Percentiles rank a stretch among this genome's conserved stretches.
Evolutionary conservation across 352 stramenopile species (phyloP).

Genomic region (Stramenopiles sp.): DNA sequence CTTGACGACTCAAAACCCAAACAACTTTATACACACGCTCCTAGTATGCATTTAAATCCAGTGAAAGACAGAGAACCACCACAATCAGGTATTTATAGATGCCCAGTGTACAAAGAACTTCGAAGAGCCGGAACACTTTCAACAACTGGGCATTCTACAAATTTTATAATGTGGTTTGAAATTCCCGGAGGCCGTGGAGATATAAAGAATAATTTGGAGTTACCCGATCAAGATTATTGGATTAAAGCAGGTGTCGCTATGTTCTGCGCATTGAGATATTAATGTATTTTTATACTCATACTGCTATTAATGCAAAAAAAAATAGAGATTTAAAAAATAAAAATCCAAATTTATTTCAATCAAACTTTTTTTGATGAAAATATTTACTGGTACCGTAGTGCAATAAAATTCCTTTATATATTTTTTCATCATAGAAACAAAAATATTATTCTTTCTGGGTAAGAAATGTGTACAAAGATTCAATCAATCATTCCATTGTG

Average conservation of each 20-base stretch:
- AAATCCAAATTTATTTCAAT: too few species aligned
- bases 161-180: conserved; percentile 86
- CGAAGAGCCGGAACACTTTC: conserved; percentile 43
- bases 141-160: conserved; percentile 59
- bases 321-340: too few species aligned
- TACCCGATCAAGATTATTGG: conserved; percentile 33
- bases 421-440: too few species aligned
- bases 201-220: conserved; percentile 40
- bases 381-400: too few species aligned
- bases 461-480: too few species aligned
- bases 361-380: too few species aligned
- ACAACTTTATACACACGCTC: conserved; percentile 55
- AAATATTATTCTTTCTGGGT: too few species aligned
- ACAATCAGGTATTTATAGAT: conserved; percentile 32
- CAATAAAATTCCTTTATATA: too few species aligned
- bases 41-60: conserved; percentile 35
- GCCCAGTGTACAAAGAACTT: conserved; percentile 61
- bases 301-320: too few species aligned
- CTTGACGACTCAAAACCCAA: conserved; percentile 48
- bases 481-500: too few species aligned
- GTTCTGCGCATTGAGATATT: conserved; percentile 65
- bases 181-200: conserved; percentile 41
- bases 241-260: conserved; percentile 64
- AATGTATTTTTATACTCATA: too few species aligned
- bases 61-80: conserved; percentile 26